These are phyloP conservation scores for Xylaria sp. DNA, from an alignment of 2,329 filamentous ascomycete genomes.

Conservation along the genomic window DNA sequence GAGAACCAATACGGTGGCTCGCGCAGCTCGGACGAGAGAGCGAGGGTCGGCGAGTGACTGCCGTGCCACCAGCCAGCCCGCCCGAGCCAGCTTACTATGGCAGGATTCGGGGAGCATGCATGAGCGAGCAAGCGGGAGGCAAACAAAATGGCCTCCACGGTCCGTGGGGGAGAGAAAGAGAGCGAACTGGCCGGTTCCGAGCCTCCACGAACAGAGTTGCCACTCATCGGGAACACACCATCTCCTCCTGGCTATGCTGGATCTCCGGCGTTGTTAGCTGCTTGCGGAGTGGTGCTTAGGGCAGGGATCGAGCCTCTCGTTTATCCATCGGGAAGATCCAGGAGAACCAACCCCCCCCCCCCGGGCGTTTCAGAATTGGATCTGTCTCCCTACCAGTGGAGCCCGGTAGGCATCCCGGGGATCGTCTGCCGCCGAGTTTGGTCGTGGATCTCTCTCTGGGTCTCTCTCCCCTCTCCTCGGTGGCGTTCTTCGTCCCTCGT, in stretches of 20 bases:
- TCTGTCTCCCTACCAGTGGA: constrained; percentile 27
- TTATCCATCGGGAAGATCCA: constrained; percentile 16
- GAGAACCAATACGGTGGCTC: neutral
- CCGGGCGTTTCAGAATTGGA: constrained; percentile 31
- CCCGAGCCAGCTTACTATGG: constrained; percentile 22
- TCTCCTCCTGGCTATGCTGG: constrained; percentile 30
- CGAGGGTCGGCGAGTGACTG: neutral
- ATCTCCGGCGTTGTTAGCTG: constrained; percentile 27
- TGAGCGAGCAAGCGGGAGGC: constrained; percentile 7
- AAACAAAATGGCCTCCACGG: constrained; percentile 4
- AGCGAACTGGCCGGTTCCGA: too few species aligned
- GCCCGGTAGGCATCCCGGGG: constrained; percentile 25
- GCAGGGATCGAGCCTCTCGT: constrained; percentile 10
- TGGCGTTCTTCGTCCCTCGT: neutral
- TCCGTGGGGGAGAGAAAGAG: constrained; percentile 9
- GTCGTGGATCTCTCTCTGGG: constrained; percentile 15
- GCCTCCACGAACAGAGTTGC: constrained; percentile 14
- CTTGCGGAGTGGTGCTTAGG: constrained; percentile 15
- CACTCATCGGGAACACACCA: constrained; percentile 13
- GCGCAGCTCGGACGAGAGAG: neutral
- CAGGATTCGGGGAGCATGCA: constrained; percentile 18
- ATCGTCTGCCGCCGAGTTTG: constrained; percentile 12
- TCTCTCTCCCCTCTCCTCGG: neutral
- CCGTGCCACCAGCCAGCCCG: constrained; percentile 9
- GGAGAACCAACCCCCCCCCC: too few species aligned